These are phyloP conservation scores for Apiosordaria backusii DNA, from an alignment of 495 filamentous ascomycete genomes.

Conservation along the genomic window DNA sequence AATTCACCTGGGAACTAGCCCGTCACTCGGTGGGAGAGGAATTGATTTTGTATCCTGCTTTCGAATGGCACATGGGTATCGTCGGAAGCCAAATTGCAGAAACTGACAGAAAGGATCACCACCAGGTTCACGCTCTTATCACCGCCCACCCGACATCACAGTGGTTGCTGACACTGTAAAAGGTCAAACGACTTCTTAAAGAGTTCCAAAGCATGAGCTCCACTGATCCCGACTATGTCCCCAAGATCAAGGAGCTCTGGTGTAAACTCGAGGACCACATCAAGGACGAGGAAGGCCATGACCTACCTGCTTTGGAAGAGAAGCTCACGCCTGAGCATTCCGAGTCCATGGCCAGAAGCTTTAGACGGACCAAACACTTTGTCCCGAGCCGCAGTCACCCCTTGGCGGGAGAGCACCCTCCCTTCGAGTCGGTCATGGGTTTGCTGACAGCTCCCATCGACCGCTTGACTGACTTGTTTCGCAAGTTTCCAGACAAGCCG, in stretches of 20 bases:
- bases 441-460: constrained; percentile 3
- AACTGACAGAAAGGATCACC: constrained; percentile 9
- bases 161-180: neutral
- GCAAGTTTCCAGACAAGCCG: constrained; percentile 8
- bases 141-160: neutral
- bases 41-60: constrained; percentile 8
- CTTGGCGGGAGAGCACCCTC: constrained; percentile 4
- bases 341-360: constrained; percentile 6
- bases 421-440: constrained; percentile 11
- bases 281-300: constrained; percentile 10
- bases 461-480: neutral
- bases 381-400: constrained; percentile 6
- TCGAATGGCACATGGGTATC: constrained; percentile 7
- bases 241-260: constrained; percentile 4
- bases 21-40: constrained; percentile 6
- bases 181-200: constrained; percentile 8
- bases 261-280: constrained; percentile 11
- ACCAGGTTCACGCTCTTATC: neutral
- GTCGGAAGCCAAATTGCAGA: constrained; percentile 8
- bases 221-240: constrained; percentile 4
- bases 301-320: constrained; percentile 10
- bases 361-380: constrained; percentile 4
- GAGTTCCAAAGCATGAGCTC: constrained; percentile 6
- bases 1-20: constrained; percentile 11
- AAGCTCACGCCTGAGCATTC: constrained; percentile 7